Base-by-base conservation (phyloP, 495 filamentous ascomycete genomes). In the Tuber microsphaerosporum region DNA sequence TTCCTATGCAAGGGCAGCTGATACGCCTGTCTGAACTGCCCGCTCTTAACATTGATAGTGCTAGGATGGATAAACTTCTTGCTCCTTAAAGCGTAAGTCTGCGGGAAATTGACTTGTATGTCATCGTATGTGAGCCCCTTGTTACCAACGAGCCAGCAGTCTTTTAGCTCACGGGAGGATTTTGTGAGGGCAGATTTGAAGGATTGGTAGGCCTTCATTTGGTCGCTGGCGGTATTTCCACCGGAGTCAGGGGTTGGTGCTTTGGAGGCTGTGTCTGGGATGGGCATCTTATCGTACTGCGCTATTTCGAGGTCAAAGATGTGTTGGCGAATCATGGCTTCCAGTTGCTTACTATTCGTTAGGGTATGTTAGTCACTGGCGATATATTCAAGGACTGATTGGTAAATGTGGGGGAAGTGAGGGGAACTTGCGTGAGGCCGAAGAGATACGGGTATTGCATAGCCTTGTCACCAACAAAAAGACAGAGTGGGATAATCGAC, bases 281-380 rank as follows among this genome's bases (percentile, higher is more conserved):
- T 74, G 26, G 75, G 73, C 20, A 76, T 73, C 46, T 78, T 77
- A 70, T 76, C 75, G 26, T 73, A 82, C 19, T 61, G 56, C n/a
- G 51, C 74, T 22, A 80, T 77, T 44, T 82, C 81, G 71, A 80
- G 73, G 31, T 82, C 81, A 42, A 82, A 82, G 41, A 81, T 41
- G 61, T 83, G 81, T 39, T 83, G 81, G 26, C 81, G 81, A 17
- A 82, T 71, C 5, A 80, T 72, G n/a, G 81, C 81, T 69, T 83
- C 81, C 26, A 83, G 70, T 51, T 79, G 81, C 44, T 83, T 83
- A 43, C 81, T 83, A 20, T 56, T 56, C 22, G 9, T 65, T 17
- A 48, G 26, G 19, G 34, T 14, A n/a, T 17, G 56, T 65, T 65
- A 61, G 22, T 61, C 10, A 26, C 26, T 14, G 51, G n/a, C 3